Base-by-base conservation (phyloP, 2,329 filamentous ascomycete genomes). In the Arthrobotrys conoides region DNA sequence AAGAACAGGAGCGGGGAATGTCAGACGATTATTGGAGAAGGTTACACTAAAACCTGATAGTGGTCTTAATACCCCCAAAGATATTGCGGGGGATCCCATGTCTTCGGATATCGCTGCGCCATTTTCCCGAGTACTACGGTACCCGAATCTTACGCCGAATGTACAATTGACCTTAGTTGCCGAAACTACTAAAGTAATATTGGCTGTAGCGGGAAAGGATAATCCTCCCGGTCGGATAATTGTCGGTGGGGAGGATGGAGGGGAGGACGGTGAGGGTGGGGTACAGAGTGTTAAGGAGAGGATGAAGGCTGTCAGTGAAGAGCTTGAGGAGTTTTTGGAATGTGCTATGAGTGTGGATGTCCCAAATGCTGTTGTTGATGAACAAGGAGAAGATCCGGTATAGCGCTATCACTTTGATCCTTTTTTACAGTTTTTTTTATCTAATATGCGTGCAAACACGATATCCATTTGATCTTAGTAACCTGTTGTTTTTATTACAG, bases 151-250 rank as follows among this genome's bases (percentile, higher is more conserved):
- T 46, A 91, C 91, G 5, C 85, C 88, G 0, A 87, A 88, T 4
- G 88, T 93, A 48, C 89, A 92, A 77, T 91, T 94, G 81, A 88
- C 89, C 24, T 86, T 98, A 18, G 92, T 97, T 3, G 89, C 91
- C 76, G 96, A 98, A 85, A 97, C 96, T 0, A 92, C 98, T 0
- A 92, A 97, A 84, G 94, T 95, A 0, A 87, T 99, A 55, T 93
- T 92, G 14, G 93, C 94, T 0, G 97, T 98, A 81, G 96, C 94
- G 0, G 96, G 95, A 0, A 94, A 97, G 83, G 94, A 97, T 83
- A 98, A 98, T 84, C 96, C 96, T 0, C 96, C 96, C 0, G 93
- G 94, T 0, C 88, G 96, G 36, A 95, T 98, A 83, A 97, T 98
- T 82, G 94, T 98, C 1, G 95, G 96, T 0, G 90, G 92, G 69